Conservation (phyloP, 805 yeast genomes). For the Nakazawaea holstii region DNA sequence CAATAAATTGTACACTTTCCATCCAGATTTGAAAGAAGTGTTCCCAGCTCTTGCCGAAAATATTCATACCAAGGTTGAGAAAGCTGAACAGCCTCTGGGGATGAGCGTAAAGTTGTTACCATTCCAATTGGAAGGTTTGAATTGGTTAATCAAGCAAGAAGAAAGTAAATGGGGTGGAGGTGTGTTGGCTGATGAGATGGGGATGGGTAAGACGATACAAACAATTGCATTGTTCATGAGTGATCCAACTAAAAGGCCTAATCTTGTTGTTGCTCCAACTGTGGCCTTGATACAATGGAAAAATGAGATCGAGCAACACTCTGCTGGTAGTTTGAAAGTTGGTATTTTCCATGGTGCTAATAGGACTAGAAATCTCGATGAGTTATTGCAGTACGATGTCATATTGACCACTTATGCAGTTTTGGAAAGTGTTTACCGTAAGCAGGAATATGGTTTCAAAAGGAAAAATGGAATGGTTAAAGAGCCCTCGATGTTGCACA, state of each 20-base stretch:
- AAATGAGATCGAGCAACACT: constrained; percentile 82
- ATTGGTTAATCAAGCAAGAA: constrained; percentile 86
- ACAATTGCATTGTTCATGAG: constrained; percentile 82
- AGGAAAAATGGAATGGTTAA: constrained; percentile 66
- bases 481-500: constrained; percentile 72
- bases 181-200: constrained; percentile 97
- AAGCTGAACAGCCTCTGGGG: constrained; percentile 72
- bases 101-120: constrained; percentile 74
- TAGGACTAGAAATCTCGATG: constrained; percentile 53
- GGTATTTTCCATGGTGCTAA: constrained; percentile 84
- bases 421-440: constrained; percentile 78
- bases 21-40: constrained; percentile 71
- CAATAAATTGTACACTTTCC: constrained; percentile 59
- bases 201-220: constrained; percentile 98
- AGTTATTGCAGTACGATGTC: constrained; percentile 64
- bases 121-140: constrained; percentile 88
- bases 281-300: constrained; percentile 99
- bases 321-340: constrained; percentile 63
- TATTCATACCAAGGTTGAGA: constrained; percentile 34
- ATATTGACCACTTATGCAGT: constrained; percentile 91
- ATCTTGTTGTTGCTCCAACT: constrained; percentile 92
- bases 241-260: constrained; percentile 64
- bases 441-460: constrained; percentile 77
- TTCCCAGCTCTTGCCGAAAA: constrained; percentile 57
- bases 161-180: constrained; percentile 80